These are phyloP conservation scores for Phialophora tarda DNA, from an alignment of 2,329 filamentous ascomycete species.

Conservation along the genomic window DNA sequence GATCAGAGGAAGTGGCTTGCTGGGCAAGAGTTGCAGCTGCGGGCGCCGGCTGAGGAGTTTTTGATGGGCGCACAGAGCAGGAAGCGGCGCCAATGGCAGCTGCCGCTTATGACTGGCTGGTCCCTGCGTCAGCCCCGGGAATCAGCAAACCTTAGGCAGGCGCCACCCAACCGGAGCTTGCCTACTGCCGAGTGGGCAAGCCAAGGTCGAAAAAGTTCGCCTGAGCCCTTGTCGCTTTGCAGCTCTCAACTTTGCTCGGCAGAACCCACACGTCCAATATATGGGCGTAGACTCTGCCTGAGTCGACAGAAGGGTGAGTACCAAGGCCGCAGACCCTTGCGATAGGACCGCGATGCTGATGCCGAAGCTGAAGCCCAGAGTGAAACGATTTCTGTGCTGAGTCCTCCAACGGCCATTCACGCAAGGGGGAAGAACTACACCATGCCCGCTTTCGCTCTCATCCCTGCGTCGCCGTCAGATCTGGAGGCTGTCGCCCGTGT, in stretches of 20 bases:
- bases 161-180: background rate
- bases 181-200: background rate
- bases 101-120: background rate
- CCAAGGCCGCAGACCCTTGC: background rate
- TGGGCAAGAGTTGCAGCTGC: constrained; percentile 7
- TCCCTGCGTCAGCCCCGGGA: constrained; percentile 2
- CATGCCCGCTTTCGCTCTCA: constrained; percentile 35
- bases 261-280: background rate
- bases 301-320: constrained; percentile 3
- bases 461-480: constrained; percentile 33
- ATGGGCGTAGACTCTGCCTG: background rate
- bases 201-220: background rate
- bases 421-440: background rate
- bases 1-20: background rate
- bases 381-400: constrained; percentile 1
- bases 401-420: background rate
- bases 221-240: background rate
- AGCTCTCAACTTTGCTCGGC: background rate
- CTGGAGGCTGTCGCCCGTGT: constrained; percentile 29
- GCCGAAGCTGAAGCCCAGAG: constrained; percentile 1
- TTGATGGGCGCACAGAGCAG: constrained; percentile 8
- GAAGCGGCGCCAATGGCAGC: background rate
- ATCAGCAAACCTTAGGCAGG: background rate
- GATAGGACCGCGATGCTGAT: background rate
- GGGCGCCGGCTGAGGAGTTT: constrained; percentile 6